phyloP scores from a whole-genome alignment of 2,329 filamentous ascomycete species.

The Moelleriella libera region DNA sequence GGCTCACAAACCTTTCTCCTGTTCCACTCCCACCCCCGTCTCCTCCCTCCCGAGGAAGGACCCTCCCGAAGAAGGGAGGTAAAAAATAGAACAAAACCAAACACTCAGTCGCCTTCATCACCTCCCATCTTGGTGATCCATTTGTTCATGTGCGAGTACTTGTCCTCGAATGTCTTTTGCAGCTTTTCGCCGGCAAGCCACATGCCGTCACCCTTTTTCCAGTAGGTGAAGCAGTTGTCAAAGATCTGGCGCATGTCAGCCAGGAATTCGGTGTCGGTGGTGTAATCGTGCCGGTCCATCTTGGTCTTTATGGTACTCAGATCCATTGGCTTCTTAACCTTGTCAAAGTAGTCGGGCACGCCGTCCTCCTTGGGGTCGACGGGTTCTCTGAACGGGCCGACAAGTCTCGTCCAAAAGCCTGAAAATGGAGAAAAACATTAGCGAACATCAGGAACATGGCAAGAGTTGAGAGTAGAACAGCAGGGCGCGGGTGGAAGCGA shows the following conservation, averaged over 20 bases:
- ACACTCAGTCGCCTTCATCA: slow-evolving; percentile 15
- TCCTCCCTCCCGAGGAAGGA: too few species aligned
- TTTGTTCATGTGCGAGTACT: slow-evolving; percentile 43
- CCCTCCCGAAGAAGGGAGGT: too few species aligned
- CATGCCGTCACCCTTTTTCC: slow-evolving; percentile 39
- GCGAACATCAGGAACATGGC: not conserved
- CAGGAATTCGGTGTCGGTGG: slow-evolving; percentile 36
- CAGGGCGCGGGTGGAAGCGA: not conserved
- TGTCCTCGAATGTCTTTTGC: slow-evolving; percentile 44
- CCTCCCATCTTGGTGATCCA: slow-evolving; percentile 40
- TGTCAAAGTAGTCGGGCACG: slow-evolving; percentile 47
- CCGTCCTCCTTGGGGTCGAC: slow-evolving; percentile 42
- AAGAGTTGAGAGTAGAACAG: not conserved
- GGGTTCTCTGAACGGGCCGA: slow-evolving; percentile 46
- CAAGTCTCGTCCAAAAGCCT: slow-evolving; percentile 55
- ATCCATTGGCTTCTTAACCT: slow-evolving; percentile 48
- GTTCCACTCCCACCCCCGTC: too few species aligned
- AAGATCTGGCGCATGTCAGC: slow-evolving; percentile 48
- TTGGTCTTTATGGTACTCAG: slow-evolving; percentile 45
- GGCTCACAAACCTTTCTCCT: too few species aligned
- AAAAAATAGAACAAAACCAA: too few species aligned
- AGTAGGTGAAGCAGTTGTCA: slow-evolving; percentile 50
- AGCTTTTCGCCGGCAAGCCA: slow-evolving; percentile 41
- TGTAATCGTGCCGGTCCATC: slow-evolving; percentile 40
- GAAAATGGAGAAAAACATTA: not conserved